phyloP scores from a whole-genome alignment of 495 filamentous ascomycete species.

The Bacidia gigantensis region DNA sequence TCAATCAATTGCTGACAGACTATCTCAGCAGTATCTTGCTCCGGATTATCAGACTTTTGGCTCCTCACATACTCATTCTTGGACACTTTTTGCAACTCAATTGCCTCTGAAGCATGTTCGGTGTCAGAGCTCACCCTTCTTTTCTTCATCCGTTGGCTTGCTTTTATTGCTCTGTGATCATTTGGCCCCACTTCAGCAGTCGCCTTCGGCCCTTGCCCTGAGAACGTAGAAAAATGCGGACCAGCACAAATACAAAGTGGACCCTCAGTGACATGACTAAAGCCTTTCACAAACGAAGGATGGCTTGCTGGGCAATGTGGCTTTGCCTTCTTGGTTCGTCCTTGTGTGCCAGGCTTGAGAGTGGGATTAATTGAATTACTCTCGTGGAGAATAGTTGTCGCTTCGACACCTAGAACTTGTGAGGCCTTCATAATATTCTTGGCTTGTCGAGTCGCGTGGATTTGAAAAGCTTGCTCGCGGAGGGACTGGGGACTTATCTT shows the following conservation, averaged over 20 bases:
- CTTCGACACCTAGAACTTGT: not conserved
- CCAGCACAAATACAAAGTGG: no score
- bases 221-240: no score
- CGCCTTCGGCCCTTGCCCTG: no score
- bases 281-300: no score
- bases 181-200: no score
- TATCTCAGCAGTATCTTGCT: not conserved
- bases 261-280: no score
- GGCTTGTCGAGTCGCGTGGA: not conserved
- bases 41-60: not conserved
- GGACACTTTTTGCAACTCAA: not conserved
- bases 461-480: constrained; percentile 2
- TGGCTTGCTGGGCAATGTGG: no score
- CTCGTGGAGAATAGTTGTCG: not conserved
- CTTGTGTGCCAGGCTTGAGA: no score
- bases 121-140: no score
- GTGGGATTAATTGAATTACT: not conserved
- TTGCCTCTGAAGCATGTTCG: no score
- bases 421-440: not conserved
- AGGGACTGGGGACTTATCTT: constrained; percentile 1
- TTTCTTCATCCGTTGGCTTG: no score
- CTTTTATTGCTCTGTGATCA: no score
- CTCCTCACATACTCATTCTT: constrained; percentile 3
- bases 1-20: not conserved
- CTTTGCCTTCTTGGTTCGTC: not conserved